These are phyloP conservation scores for Wickerhamia fluorescens DNA, from an alignment of 805 yeast species.

Conservation along the genomic window DNA sequence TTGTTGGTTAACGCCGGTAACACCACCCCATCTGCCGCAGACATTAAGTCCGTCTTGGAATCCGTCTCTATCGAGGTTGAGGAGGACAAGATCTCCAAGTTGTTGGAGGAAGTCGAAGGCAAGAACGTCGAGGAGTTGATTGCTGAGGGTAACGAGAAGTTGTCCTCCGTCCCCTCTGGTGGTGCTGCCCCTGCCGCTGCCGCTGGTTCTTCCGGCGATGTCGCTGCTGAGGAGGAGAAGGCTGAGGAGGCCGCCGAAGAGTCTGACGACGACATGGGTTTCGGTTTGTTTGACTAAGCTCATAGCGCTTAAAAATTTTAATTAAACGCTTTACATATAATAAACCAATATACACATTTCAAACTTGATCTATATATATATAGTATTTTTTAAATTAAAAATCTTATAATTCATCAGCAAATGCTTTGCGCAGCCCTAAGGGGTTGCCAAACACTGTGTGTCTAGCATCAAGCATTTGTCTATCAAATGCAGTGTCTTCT, in stretches of 20 bases:
- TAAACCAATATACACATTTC: conserved; percentile 2
- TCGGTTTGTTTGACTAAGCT: conserved; percentile 27
- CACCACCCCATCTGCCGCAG: conserved; percentile 38
- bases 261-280: conserved; percentile 24
- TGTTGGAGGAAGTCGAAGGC: conserved; percentile 31
- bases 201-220: conserved; percentile 19
- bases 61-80: conserved; percentile 33
- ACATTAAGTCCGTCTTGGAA: conserved; percentile 33
- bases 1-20: conserved; percentile 42
- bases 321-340: too few species aligned
- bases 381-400: too few species aligned
- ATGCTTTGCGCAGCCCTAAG: conserved; percentile 56
- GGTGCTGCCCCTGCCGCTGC: conserved; percentile 23
- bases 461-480: conserved; percentile 35
- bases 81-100: conserved; percentile 26
- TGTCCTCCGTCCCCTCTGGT: conserved; percentile 29
- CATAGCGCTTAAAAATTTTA: too few species aligned
- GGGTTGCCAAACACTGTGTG: conserved; percentile 77
- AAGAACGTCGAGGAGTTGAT: conserved; percentile 30
- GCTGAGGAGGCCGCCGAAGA: conserved; percentile 19
- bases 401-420: conserved; percentile 44
- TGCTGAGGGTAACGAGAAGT: conserved; percentile 31
- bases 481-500: conserved; percentile 32
- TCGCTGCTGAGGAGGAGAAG: conserved; percentile 21
- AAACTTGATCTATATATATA: too few species aligned